Percentiles rank a stretch among this genome's conserved stretches.
phyloP scores from a whole-genome alignment of 176 grass and related monocot genomes.

The Olyra latifolia region DNA sequence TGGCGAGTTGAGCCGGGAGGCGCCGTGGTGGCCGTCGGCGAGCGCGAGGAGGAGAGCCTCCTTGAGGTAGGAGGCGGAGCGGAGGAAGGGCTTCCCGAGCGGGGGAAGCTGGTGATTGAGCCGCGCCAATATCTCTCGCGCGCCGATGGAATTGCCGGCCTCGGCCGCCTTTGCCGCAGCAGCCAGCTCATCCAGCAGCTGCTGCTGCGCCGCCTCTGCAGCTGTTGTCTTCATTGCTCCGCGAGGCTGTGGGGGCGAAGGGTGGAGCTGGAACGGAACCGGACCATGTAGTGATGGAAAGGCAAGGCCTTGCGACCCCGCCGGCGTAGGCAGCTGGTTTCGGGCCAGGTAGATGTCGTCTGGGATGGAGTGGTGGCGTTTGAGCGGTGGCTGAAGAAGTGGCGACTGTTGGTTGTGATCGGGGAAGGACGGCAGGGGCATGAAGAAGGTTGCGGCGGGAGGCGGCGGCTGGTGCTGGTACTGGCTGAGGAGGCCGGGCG shows the following conservation, averaged over 20 bases:
- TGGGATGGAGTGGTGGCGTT: conserved; percentile 47
- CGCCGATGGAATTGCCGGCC: conserved; percentile 64
- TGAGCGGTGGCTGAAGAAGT: conserved; percentile 51
- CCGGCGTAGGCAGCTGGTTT: conserved; percentile 24
- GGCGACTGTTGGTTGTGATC: conserved; percentile 31
- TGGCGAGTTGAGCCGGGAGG: conserved; percentile 38
- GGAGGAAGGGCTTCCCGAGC: conserved; percentile 84
- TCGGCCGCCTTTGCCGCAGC: conserved; percentile 82
- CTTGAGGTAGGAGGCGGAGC: conserved; percentile 94
- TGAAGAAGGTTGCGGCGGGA: conserved; percentile 57
- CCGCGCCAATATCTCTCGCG: conserved; percentile 99
- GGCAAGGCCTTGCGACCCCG: conserved; percentile 18
- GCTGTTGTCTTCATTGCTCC: conserved; percentile 35
- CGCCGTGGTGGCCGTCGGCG: conserved; percentile 31
- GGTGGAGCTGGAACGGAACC: conserved; percentile 58
- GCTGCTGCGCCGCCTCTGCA: conserved; percentile 48
- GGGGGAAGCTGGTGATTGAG: conserved; percentile 98
- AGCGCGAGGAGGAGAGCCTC: conserved; percentile 78
- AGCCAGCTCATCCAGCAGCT: conserved; percentile 55
- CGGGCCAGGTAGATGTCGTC: conserved; percentile 51
- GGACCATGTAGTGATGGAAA: conserved; percentile 42
- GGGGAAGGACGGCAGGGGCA: conserved; percentile 45
- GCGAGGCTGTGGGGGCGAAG: conserved; percentile 37
- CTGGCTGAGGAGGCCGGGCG: conserved; percentile 47
- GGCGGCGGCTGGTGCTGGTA: conserved; percentile 46